Evolutionary conservation across 2,329 filamentous ascomycete genomes (phyloP).

Genomic region (Metarhizium sp.): DNA sequence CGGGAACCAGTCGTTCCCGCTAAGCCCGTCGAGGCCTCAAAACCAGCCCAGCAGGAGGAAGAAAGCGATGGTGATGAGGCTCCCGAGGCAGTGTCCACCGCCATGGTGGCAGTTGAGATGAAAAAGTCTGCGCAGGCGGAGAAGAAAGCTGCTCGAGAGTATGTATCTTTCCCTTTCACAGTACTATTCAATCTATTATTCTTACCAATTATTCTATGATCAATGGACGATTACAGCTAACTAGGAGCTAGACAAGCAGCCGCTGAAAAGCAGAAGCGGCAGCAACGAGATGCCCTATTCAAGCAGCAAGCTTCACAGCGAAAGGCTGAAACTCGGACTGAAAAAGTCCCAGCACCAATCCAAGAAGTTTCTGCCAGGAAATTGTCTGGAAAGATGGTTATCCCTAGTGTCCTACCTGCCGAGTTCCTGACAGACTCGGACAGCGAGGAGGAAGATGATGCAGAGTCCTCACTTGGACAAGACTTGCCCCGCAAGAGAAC

Average conservation of each 20-base stretch:
- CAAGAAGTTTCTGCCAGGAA: slow-evolving; percentile 8
- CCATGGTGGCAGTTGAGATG: slow-evolving; percentile 35
- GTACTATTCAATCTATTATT: not conserved
- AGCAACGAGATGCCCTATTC: slow-evolving; percentile 43
- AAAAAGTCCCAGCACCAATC: not conserved
- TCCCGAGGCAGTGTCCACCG: slow-evolving; percentile 49
- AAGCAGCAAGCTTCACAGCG: slow-evolving; percentile 45
- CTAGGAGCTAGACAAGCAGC: slow-evolving; percentile 33
- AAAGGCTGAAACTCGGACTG: slow-evolving; percentile 21
- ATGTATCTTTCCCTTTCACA: slow-evolving; percentile 14
- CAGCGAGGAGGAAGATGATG: slow-evolving; percentile 26
- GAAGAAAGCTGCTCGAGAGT: slow-evolving; percentile 43
- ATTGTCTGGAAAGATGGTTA: slow-evolving; percentile 23
- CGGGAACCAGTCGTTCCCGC: slow-evolving; percentile 4
- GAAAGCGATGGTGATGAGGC: slow-evolving; percentile 46
- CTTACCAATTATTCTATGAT: not conserved
- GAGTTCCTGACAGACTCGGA: slow-evolving; percentile 46
- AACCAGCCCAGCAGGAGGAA: slow-evolving; percentile 23
- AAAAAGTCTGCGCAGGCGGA: slow-evolving; percentile 36
- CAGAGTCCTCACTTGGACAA: slow-evolving; percentile 18
- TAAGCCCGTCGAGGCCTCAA: slow-evolving; percentile 7
- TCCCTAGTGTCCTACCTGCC: slow-evolving; percentile 40
- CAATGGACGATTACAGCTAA: too few species aligned
- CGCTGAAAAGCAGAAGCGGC: slow-evolving; percentile 43
- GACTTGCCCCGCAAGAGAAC: slow-evolving; percentile 27